Evolutionary conservation across 2,329 filamentous ascomycete genomes (phyloP).

Genomic region (Talaromyces sp.): DNA sequence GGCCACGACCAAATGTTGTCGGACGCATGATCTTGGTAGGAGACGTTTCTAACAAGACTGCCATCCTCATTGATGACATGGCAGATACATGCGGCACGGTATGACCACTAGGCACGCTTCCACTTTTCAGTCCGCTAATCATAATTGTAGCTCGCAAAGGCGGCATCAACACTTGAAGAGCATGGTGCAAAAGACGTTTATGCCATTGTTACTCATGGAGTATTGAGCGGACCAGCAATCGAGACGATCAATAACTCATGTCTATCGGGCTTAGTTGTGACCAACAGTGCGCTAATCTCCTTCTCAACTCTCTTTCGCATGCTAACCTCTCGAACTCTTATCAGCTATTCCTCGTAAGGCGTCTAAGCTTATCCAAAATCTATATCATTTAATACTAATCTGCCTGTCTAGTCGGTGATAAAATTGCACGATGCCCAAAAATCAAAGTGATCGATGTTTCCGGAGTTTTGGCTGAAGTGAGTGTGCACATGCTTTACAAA

Average conservation of each 20-base stretch:
- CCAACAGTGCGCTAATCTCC: constrained; percentile 32
- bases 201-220: constrained; percentile 92
- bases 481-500: not conserved
- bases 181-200: constrained; percentile 84
- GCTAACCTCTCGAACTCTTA: not conserved
- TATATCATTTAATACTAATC: not conserved
- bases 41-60: constrained; percentile 82
- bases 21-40: constrained; percentile 94
- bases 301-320: not conserved
- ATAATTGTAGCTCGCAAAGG: constrained; percentile 60
- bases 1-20: constrained; percentile 83
- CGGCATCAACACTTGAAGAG: constrained; percentile 79
- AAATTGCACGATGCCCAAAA: constrained; percentile 71
- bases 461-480: constrained; percentile 55
- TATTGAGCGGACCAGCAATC: constrained; percentile 81
- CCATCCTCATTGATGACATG: constrained; percentile 97
- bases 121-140: not conserved
- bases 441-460: constrained; percentile 89
- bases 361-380: not conserved
- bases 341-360: constrained; percentile 41
- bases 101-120: not conserved
- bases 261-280: constrained; percentile 76
- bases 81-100: constrained; percentile 86
- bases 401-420: constrained; percentile 57
- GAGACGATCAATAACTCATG: constrained; percentile 77